Base-by-base conservation (phyloP, 2,329 filamentous ascomycete species). In the Chaetoscypha palmicola region DNA sequence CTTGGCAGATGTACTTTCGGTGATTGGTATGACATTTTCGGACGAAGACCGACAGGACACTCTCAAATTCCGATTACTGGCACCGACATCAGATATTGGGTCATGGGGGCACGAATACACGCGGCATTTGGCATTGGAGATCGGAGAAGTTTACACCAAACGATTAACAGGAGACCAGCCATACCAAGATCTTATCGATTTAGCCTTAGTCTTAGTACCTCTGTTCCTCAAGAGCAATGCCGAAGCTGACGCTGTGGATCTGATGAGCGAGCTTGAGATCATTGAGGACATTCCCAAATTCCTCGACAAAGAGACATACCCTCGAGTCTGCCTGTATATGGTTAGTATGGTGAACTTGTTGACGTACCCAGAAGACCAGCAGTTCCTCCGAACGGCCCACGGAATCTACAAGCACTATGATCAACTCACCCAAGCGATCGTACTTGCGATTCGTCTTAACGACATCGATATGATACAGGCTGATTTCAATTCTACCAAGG, bases 71-170 rank as follows among this genome's bases (percentile, higher is more conserved):
- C 82, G 92, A 54, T 76, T 98, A 40, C 76, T 96, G 48, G 84
- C 91, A 26, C 89, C 90, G 22, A 86, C 89, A 30, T 81, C 89
- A 64, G 92, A 98, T 66, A 88, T 98, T 60, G 86, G 83, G 45
- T 95, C 91, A 4, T 98, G 92, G 92, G 92, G 92, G 47, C 94
- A 98, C 65, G 92, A 98, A 73, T 98, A 98, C 66, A 89, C 94
- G 62, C 79, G 94, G 50, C 94, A 98, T 69, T 73, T 98, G 53
- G 91, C 92, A 20, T 73, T 98, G 48, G 91, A 98, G 69, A 92
- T 98, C 54, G 92, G 92, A 44, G 84, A 94, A 66, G 91, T 97
- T 52, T 95, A 94, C 63, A 85, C 80, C 62, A 90, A 89, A 67
- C 80, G 91, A 55, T 70, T 95, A 65, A 83, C 86, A 39, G 83